Base-by-base conservation (phyloP, 1,139 yeast genomes). In the Magnusiomyces suaveolens region DNA sequence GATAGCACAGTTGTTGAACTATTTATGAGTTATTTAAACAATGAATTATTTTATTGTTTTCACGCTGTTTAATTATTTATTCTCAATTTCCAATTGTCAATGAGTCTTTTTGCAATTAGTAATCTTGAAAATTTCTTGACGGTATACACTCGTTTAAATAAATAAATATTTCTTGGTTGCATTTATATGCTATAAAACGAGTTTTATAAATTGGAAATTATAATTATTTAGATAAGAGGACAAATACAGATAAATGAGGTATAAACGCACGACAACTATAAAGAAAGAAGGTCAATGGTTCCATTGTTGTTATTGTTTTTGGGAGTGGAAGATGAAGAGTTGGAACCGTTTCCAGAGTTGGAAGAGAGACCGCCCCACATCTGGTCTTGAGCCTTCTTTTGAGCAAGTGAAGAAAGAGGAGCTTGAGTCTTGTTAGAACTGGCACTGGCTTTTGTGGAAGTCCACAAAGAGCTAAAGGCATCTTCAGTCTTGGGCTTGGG, bases 401-500 rank as follows among this genome's bases (percentile, higher is more conserved):
- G 68, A 33, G 70, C 69, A 33, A 68, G 59, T 38, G 60, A 51
- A 3, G 69, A 67, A 50, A 67, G 61, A 18, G 58, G 33, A 21
- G 57, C 55, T 10, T 55, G 25, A 21, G 57, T 48, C 1, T 53
- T 18, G 21, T 53, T 56, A 20, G 56, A 65, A 58, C 73, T 74
- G 26, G 83, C 69, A 64, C 84, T 81, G 10, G 63, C 52, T 53
- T 59, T 63, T 21, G 96, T 95, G 21, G 83, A 71, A 20, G 83
- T 75, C 74, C 92, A 87, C 61, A 89, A 75, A 21, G 88, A 83
- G 39, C 95, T 86, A 69, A 89, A 89, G 0, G 94, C 94, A 69
- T 87, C 95, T 59, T 73, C 76, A 60, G 76, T 77, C 50, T 76
- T 60, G 26, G 60, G 64, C 57, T 14, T 59, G 60, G 36, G 72